These are phyloP conservation scores for Moesziomyces sp. DNA, from an alignment of 1,284 basidiomycete species.

Conservation along the genomic window DNA sequence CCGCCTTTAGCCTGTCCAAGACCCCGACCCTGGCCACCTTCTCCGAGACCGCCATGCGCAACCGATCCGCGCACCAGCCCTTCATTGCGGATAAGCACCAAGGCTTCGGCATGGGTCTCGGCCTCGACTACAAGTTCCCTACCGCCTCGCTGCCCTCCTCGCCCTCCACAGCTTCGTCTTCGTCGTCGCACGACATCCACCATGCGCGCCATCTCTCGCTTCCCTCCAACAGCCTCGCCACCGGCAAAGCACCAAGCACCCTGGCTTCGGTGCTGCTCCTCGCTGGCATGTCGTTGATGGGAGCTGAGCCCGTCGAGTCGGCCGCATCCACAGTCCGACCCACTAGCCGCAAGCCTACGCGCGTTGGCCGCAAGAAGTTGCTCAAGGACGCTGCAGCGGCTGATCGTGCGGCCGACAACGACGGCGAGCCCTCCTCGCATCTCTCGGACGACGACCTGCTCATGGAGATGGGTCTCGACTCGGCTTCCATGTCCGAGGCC, in stretches of 20 bases:
- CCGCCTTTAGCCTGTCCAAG: constrained; percentile 33
- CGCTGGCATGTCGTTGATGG: constrained; percentile 41
- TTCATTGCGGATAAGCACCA: constrained; percentile 12
- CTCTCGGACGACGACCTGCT: constrained; percentile 46
- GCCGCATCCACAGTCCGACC: constrained; percentile 18
- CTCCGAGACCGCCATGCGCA: constrained; percentile 34
- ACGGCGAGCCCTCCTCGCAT: constrained; percentile 52
- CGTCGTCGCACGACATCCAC: constrained; percentile 24
- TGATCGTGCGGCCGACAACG: neutral
- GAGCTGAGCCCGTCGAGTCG: constrained; percentile 15
- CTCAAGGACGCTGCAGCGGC: constrained; percentile 1
- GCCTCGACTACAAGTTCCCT: constrained; percentile 38
- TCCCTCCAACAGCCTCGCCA: constrained; percentile 4
- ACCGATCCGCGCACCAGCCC: constrained; percentile 17
- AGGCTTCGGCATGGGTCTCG: constrained; percentile 24
- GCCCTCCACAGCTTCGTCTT: constrained; percentile 37
- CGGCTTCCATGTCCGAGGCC: constrained; percentile 32
- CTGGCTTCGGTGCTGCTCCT: constrained; percentile 22
- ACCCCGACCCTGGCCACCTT: constrained; percentile 48
- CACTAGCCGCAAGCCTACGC: constrained; percentile 18
- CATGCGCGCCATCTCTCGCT: constrained; percentile 15
- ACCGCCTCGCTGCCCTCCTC: constrained; percentile 37
- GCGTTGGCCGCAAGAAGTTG: constrained; percentile 15
- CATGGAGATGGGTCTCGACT: constrained; percentile 33
- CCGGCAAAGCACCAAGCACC: constrained; percentile 20